Base-by-base conservation (phyloP, 805 yeast species). In the Debaryomyces castellii region DNA sequence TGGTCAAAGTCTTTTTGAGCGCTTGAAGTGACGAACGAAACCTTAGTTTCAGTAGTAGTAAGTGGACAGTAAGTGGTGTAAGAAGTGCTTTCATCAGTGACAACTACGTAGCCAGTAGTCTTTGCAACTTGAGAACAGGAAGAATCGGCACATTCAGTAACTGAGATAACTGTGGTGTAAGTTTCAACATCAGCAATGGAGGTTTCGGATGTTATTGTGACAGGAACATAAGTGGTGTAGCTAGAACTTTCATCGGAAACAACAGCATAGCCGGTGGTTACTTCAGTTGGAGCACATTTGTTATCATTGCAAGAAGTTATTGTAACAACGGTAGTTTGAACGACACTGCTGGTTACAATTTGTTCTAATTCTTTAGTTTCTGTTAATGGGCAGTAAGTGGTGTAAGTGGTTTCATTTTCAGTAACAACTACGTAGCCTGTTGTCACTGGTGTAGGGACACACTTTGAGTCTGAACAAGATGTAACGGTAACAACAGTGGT, bases 51-150 rank as follows among this genome's bases (percentile, higher is more conserved):
- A 8, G 32, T 39, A 17, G 40, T 48, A 21, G 54, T 34, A 17
- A 49, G 39, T 44, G 71, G 70, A 51, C 71, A 64, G 60, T 60
- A 66, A 24, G 77, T 71, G 47, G 78, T 68, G 60, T 62, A 59
- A 30, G 66, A 61, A 20, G 74, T 69, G 41, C 57, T 57, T 21
- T 70, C 76, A 44, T 62, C 52, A 38, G 75, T 69, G 22, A 59
- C 49, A 28, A 58, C 46, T 14, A 63, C 56, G 7, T 60, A 41
- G 40, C 74, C 74, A 44, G 71, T 60, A 44, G 74, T 67, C 33
- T 60, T 56, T 12, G 69, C 57, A 17, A 22, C 24, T 22, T 22
- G 24, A 8, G 24, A 22, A 22, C 24, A 22, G 5, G 24, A 5
- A 6, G 24, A 6, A 22, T 8, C 24, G 8, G 24, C 8, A 8